A percentile compares a stretch with the other conserved stretches of the same genome.
Conservation (phyloP, 441 rosid genomes). For the Eutrema salsugineum region DNA sequence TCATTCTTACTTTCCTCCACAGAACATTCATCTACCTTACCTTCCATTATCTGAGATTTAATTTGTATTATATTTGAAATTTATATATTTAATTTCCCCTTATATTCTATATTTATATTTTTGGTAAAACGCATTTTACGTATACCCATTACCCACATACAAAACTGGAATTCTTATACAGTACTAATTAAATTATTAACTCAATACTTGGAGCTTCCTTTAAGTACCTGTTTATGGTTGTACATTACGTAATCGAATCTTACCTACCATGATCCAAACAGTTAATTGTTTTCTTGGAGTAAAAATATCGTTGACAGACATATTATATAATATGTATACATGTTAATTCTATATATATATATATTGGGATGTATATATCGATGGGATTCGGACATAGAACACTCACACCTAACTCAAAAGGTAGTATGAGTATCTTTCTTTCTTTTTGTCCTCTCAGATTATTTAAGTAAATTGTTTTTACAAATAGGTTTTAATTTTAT, state of each 20-base stretch:
- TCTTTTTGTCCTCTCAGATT: background rate
- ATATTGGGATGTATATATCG: conserved; percentile 12
- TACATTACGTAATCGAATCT: background rate
- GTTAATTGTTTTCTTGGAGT: conserved; percentile 24
- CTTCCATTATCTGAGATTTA: too few relatives aligned
- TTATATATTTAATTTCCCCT: too few relatives aligned
- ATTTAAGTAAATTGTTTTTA: background rate
- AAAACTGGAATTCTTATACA: background rate
- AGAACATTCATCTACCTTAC: too few relatives aligned
- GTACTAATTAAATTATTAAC: background rate
- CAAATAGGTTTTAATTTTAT: background rate
- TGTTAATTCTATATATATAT: too few relatives aligned
- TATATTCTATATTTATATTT: too few relatives aligned
- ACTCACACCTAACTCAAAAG: conserved; percentile 25
- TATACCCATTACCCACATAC: too few relatives aligned
- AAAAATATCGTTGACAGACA: conserved; percentile 1
- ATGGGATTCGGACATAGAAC: conserved; percentile 17
- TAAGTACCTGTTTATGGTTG: conserved; percentile 12
- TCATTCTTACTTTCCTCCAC: too few relatives aligned
- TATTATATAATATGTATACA: background rate
- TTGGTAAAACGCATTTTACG: too few relatives aligned
- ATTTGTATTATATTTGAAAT: too few relatives aligned
- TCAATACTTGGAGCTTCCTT: conserved; percentile 24
- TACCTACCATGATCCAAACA: conserved; percentile 21
- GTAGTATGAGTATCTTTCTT: background rate